A percentile compares a stretch with the other conserved stretches of the same genome.
phyloP scores from a whole-genome alignment of 768 basidiomycete species.

The Phlebiopsis flavidoalba region DNA sequence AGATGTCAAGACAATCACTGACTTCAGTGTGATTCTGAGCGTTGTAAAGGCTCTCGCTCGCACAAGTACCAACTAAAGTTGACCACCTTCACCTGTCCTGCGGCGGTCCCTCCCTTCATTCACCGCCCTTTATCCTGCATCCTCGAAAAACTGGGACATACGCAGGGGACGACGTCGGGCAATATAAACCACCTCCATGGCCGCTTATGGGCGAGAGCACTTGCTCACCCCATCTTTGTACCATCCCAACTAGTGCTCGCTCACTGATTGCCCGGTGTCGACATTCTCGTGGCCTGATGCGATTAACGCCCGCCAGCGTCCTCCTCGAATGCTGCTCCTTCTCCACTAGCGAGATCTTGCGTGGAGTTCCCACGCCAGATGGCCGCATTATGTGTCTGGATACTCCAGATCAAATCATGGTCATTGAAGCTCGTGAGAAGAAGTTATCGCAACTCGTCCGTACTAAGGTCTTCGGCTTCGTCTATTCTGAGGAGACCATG shows the following conservation, averaged over 20 bases:
- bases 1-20: slow-evolving; percentile 4
- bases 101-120: not conserved
- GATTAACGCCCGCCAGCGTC: no score
- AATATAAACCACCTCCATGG: not conserved
- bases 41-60: not conserved
- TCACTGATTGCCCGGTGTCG: not conserved
- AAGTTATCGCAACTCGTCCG: not conserved
- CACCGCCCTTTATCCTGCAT: slow-evolving; percentile 5
- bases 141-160: slow-evolving; percentile 2
- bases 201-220: not conserved
- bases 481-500: not conserved
- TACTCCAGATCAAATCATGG: not conserved
- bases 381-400: not conserved
- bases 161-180: not conserved
- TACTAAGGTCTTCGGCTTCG: not conserved
- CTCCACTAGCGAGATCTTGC: not conserved
- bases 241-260: not conserved
- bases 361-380: not conserved
- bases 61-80: slow-evolving; percentile 4
- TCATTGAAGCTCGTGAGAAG: not conserved
- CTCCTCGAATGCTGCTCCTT: slow-evolving; percentile 4
- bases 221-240: slow-evolving; percentile 1
- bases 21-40: not conserved
- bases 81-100: not conserved
- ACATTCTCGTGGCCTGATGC: slow-evolving; percentile 1